These are phyloP conservation scores for Excoecaria agallocha DNA, from an alignment of 345 rosid genomes.

Conservation along the genomic window DNA sequence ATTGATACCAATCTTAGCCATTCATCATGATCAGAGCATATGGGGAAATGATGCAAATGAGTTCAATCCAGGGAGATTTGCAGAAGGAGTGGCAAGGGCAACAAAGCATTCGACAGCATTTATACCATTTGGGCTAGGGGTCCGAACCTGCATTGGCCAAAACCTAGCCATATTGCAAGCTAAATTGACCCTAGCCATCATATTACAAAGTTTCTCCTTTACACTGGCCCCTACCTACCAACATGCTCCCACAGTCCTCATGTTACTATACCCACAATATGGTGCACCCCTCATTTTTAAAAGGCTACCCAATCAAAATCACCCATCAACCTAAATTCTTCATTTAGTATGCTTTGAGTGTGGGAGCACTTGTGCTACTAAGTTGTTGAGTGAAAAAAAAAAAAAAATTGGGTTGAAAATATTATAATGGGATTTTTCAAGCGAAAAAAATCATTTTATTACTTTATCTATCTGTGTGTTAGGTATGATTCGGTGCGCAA, in stretches of 20 bases:
- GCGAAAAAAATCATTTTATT: neutral
- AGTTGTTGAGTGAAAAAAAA: neutral
- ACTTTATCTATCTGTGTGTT: too few relatives aligned
- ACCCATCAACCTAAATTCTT: conserved; percentile 18
- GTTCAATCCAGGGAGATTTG: conserved; percentile 64
- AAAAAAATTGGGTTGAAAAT: neutral
- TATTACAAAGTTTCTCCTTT: conserved; percentile 39
- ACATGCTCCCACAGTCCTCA: conserved; percentile 49
- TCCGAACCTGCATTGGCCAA: conserved; percentile 66
- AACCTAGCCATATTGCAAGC: conserved; percentile 60
- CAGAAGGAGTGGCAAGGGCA: conserved; percentile 58
- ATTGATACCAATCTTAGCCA: conserved; percentile 37
- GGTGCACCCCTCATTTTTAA: conserved; percentile 64
- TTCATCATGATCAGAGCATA: conserved; percentile 50
- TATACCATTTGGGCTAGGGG: conserved; percentile 62
- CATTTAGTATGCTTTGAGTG: neutral
- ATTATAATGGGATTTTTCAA: neutral
- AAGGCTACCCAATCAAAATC: conserved; percentile 19
- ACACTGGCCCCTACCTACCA: conserved; percentile 45
- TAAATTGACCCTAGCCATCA: conserved; percentile 39
- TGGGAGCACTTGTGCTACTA: neutral
- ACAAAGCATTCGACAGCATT: conserved; percentile 52
- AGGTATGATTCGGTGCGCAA: too few relatives aligned
- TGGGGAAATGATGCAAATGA: conserved; percentile 68
- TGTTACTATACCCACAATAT: conserved; percentile 48